Conservation (phyloP, 257 asterid genomes). For the Oldenlandia corymbosa region DNA sequence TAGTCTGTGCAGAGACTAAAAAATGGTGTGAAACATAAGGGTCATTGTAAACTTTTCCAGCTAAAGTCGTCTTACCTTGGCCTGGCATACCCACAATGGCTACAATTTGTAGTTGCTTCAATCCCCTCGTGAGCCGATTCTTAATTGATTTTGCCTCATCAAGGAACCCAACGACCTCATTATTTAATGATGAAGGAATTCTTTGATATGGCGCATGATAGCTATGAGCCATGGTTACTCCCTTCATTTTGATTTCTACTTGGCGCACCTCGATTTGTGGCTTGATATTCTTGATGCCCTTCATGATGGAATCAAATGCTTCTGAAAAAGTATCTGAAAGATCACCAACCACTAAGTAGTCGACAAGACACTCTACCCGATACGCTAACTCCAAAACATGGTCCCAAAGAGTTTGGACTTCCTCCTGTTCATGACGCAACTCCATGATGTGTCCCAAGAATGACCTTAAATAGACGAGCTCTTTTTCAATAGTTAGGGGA, state of each 20-base stretch:
- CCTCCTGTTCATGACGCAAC: background rate
- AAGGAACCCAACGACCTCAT: background rate
- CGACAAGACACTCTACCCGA: background rate
- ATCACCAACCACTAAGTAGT: background rate
- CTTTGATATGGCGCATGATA: background rate
- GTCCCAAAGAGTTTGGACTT: background rate
- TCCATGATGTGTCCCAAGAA: background rate
- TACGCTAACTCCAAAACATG: background rate
- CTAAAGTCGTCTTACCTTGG: slow-evolving; percentile 10
- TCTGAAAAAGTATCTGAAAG: background rate
- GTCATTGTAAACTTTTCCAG: background rate
- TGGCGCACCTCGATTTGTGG: background rate
- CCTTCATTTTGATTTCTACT: background rate
- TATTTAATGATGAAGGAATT: background rate
- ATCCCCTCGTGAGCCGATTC: background rate
- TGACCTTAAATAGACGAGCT: background rate
- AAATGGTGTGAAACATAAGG: background rate
- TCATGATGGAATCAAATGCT: background rate
- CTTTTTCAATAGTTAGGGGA: background rate
- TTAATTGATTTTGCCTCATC: background rate
- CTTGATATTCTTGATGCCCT: background rate
- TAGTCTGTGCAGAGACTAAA: background rate
- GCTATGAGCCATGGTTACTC: background rate
- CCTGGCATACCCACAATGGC: slow-evolving; percentile 12
- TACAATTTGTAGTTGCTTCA: background rate